Evolutionary conservation across 176 grass and related monocot species (phyloP), one percentile per base, ranked within the genome.

Genomic region (Cymbopogon citratus): DNA sequence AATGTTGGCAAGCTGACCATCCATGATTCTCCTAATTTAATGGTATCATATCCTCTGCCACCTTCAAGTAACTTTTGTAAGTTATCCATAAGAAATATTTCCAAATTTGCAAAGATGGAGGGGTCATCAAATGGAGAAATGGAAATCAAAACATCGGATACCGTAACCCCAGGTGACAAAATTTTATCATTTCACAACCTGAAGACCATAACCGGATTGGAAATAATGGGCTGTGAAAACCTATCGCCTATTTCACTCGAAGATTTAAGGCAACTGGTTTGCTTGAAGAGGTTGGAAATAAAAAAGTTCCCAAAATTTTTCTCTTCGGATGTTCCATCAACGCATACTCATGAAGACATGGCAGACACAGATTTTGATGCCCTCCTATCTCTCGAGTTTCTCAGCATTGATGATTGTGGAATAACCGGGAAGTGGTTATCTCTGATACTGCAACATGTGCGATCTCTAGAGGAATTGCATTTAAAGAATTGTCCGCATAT

Each of bases 261-360:
- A 12, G 72, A 77, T 13, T 60, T 90, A 1, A 77, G 43, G 54
- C 45, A 90, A 72, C 63, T 90, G n/a, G 27, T 63, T 6, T 46
- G 49, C 16, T 81, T 90, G 27, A 45, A 54, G 85, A 34, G 33
- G 14, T 76, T 86, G 74, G 5, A 11, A 34, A 75, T 83, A 83
- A 0, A 1, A 0, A 0, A 1, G 0, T 15, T 39, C 12, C 0
- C 1, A 16, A 0, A 14, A 26, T 0, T 46, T 45, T 46, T 45
- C 14, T 34, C n/a, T 65, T 78, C 57, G 21, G 1, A 67, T 63
- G 19, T 54, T 28, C 7, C 51, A 4, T 21, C 51, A 54, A 4
- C 5, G 4, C 18, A 31, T 3, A 8, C 3, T 5, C 12, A 64
- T 33, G 6, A 64, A 31, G 0, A 24, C 18, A 43, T 19, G 15